These are phyloP conservation scores for Chlamydomonas sp. DNA, from an alignment of 139 green algal species.

Conservation along the genomic window DNA sequence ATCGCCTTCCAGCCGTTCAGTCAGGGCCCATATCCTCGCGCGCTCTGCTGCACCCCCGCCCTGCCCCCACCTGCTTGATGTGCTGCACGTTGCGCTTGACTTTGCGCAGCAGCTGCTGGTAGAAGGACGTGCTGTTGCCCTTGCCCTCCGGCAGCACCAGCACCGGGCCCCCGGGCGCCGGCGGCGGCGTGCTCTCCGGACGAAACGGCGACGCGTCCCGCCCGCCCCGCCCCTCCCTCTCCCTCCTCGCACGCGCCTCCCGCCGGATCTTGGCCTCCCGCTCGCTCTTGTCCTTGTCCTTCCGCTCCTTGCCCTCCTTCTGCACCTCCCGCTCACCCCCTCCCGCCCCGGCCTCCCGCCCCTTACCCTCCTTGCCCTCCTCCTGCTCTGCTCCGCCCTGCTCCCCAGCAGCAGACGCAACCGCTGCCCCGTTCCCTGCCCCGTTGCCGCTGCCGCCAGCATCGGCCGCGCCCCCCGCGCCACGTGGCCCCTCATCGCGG, in stretches of 20 bases:
- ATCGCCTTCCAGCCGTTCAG: no score
- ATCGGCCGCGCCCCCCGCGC: no score
- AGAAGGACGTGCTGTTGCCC: constrained; percentile 23
- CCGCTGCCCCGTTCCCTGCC: no score
- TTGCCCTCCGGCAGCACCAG: neutral
- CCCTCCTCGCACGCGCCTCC: neutral
- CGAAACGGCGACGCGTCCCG: no score
- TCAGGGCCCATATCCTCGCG: no score
- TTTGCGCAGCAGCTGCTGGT: constrained; percentile 18
- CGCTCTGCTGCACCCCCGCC: neutral
- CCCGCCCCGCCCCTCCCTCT: neutral
- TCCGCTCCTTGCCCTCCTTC: neutral
- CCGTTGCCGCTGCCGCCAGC: no score
- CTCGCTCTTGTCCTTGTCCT: neutral
- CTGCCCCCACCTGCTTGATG: constrained; percentile 23
- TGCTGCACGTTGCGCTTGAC: constrained; percentile 35
- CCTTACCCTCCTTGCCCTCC: no score
- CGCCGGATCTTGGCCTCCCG: no score
- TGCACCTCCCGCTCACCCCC: neutral
- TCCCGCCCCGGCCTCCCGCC: no score
- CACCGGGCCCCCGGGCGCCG: neutral
- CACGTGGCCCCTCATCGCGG: no score
- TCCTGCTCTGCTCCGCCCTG: no score
- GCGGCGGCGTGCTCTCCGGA: neutral
- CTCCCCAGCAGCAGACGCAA: no score